Conservation (phyloP, 116 monocot genomes). For the Phalaenopsis hybrid region DNA sequence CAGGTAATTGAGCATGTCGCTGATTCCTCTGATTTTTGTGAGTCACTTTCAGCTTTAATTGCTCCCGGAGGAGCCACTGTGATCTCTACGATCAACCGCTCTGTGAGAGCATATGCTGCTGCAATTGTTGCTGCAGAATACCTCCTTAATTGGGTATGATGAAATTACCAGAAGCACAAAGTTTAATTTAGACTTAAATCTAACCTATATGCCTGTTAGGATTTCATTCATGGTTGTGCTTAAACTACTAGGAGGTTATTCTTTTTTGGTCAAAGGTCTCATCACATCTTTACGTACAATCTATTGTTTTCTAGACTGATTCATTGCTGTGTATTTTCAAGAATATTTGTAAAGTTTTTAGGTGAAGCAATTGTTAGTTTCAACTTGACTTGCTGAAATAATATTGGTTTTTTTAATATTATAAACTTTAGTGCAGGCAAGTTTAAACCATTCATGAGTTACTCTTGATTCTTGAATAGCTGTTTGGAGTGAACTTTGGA, state of each 20-base stretch:
- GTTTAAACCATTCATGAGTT: background rate
- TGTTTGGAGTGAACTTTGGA: background rate
- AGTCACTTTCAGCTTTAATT: constrained; percentile 63
- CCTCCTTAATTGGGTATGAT: constrained; percentile 88
- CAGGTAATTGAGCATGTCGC: constrained; percentile 99
- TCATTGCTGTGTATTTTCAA: background rate
- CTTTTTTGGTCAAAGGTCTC: background rate
- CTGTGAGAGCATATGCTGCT: constrained; percentile 86
- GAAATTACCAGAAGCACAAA: background rate
- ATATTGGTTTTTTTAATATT: background rate
- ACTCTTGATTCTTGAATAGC: background rate
- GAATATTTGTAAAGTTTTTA: background rate
- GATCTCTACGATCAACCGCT: constrained; percentile 82
- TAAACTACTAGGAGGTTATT: background rate
- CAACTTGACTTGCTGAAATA: background rate
- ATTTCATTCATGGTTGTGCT: background rate
- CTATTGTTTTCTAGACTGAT: background rate
- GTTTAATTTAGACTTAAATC: background rate
- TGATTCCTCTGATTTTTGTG: constrained; percentile 76
- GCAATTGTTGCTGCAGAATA: constrained; percentile 93
- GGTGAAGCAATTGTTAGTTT: background rate
- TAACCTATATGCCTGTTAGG: background rate
- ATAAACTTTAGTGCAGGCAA: background rate
- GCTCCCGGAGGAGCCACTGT: constrained; percentile 63
- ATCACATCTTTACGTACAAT: background rate